These are phyloP conservation scores for Darksidea phi DNA, from an alignment of 495 filamentous ascomycete species.

Conservation along the genomic window DNA sequence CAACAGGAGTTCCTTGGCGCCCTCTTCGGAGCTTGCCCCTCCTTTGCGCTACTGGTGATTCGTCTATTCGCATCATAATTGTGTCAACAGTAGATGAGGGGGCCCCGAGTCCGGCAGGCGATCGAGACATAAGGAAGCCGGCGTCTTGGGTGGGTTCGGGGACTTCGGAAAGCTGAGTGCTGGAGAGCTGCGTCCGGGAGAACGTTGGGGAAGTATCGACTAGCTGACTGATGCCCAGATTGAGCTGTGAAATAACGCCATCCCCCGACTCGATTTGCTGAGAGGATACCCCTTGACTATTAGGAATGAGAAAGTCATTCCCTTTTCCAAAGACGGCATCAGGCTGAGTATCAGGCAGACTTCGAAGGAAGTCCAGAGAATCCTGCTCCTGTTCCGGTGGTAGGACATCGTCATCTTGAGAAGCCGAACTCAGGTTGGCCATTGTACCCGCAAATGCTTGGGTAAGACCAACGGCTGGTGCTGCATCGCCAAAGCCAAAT, in stretches of 20 bases:
- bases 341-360: conserved; percentile 54
- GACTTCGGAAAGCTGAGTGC: conserved; percentile 61
- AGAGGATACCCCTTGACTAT: conserved; percentile 54
- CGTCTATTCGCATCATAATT: conserved; percentile 53
- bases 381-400: conserved; percentile 44
- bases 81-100: conserved; percentile 73
- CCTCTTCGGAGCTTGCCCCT: conserved; percentile 60
- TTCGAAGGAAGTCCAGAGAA: conserved; percentile 52
- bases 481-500: conserved; percentile 40
- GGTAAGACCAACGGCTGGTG: conserved; percentile 65
- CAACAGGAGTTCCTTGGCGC: conserved; percentile 31
- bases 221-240: conserved; percentile 23
- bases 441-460: conserved; percentile 94
- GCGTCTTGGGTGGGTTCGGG: conserved; percentile 84
- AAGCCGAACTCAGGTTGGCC: conserved; percentile 56
- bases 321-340: conserved; percentile 3
- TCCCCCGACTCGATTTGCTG: conserved; percentile 9
- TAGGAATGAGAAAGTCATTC: conserved; percentile 54
- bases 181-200: conserved; percentile 57
- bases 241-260: conserved; percentile 9
- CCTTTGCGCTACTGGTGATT: conserved; percentile 61
- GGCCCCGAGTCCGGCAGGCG: conserved; percentile 51
- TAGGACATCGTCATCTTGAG: conserved; percentile 34
- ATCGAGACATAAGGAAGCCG: conserved; percentile 67
- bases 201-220: conserved; percentile 20